phyloP scores from a whole-genome alignment of 163 green algal species.

The Trebouxiophyceae sp. region DNA sequence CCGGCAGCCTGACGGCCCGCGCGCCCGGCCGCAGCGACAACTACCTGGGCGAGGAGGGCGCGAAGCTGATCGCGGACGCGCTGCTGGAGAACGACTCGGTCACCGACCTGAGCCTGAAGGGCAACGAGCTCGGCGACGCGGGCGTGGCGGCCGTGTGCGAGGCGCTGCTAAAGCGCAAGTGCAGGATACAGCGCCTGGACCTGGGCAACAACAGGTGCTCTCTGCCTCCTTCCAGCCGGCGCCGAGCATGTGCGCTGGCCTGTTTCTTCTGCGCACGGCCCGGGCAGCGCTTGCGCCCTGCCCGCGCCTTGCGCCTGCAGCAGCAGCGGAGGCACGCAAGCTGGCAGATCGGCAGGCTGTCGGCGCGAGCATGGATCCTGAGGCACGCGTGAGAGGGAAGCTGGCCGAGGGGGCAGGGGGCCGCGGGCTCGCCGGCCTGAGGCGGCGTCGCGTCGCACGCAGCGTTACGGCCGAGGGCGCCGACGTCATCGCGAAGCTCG shows the following conservation, averaged over 20 bases:
- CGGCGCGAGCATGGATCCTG: background rate
- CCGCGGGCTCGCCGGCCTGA: too few species aligned
- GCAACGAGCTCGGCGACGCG: slow-evolving; percentile 86
- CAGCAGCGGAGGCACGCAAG: too few species aligned
- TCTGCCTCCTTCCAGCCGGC: too few species aligned
- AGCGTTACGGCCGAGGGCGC: slow-evolving; percentile 62
- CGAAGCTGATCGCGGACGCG: slow-evolving; percentile 62
- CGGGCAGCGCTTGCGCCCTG: too few species aligned
- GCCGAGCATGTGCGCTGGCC: too few species aligned
- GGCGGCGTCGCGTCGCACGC: too few species aligned
- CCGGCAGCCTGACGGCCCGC: too few species aligned
- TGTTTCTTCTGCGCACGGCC: too few species aligned
- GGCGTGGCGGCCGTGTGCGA: slow-evolving; percentile 67
- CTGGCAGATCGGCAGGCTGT: background rate
- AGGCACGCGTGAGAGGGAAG: too few species aligned
- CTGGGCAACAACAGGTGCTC: slow-evolving; percentile 80
- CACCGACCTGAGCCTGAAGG: slow-evolving; percentile 74
- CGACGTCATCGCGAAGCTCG: slow-evolving; percentile 58
- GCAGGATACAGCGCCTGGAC: slow-evolving; percentile 65
- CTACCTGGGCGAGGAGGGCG: slow-evolving; percentile 68
- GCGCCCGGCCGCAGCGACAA: slow-evolving; percentile 74
- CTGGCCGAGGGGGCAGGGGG: too few species aligned
- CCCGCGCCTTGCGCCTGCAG: too few species aligned
- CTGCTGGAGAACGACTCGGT: slow-evolving; percentile 69
- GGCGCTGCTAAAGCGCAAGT: slow-evolving; percentile 36